Base-by-base conservation (phyloP, 106 monocot genomes). In the Dendrobium nobile region DNA sequence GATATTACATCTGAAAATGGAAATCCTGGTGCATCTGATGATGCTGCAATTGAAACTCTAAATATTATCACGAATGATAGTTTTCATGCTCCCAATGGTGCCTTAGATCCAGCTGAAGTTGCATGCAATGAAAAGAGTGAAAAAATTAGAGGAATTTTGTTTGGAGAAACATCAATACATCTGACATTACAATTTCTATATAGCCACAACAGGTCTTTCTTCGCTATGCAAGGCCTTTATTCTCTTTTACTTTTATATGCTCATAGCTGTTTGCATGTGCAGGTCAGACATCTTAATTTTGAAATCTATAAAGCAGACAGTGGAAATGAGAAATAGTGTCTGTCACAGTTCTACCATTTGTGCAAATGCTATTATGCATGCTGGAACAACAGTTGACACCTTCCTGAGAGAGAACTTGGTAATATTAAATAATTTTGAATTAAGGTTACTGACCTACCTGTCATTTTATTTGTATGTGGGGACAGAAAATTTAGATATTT, bases 281-380 rank as follows among this genome's bases (percentile, higher is more conserved):
- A 99, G 99, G 85, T 95, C 99, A 10, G 99, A 99, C 79, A 93
- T 99, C 80, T 87, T 90, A 76, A 99, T 99, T 81, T 75, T 99
- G 78, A 99, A 93, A 83, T 91, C 99, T 70, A 99, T 99, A 85
- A 99, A 99, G 73, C 99, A 99, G 80, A 93, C 95, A 4, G 95
- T 99, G 68, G 99, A 99, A 87, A 93, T 92, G 93, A 91, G 99
- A 83, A 99, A 99, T 72, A 99, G 99, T 87, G 99, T 99, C 17
- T 99, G 99, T 72, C 95, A 99, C 79, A 99, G 99, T 88, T 95
- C 99, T 19, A 99, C 99, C 59, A 95, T 99, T 28, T 99, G 93
- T 86, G 93, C 99, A 43, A 99, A 99, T 83, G 99, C 99, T 56
- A 80, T 99, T 64, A 99, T 99, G 99, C 99, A 99, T 86, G 99